These are phyloP conservation scores for Teratosphaeria nubilosa DNA, from an alignment of 2,329 filamentous ascomycete genomes.

Conservation along the genomic window DNA sequence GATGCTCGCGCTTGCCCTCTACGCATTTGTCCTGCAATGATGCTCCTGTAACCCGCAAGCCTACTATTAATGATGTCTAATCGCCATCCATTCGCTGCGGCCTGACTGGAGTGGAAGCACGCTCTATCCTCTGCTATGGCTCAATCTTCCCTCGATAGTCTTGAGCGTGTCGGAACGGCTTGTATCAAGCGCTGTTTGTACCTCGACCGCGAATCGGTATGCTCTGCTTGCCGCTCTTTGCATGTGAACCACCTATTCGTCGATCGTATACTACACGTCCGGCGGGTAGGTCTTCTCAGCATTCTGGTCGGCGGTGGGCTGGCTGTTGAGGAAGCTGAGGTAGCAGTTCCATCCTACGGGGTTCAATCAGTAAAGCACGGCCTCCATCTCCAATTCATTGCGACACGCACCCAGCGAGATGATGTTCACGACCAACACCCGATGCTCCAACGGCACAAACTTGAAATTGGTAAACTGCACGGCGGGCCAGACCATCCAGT, in stretches of 20 bases:
- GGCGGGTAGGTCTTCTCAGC: constrained; percentile 8
- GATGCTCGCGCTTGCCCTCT: background rate
- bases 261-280: constrained; percentile 9
- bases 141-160: background rate
- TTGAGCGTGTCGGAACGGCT: background rate
- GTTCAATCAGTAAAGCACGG: background rate
- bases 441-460: constrained; percentile 70
- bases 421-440: constrained; percentile 78
- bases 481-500: constrained; percentile 79
- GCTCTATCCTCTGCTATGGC: background rate
- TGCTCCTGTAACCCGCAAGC: background rate
- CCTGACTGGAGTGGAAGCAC: background rate
- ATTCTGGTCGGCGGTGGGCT: background rate
- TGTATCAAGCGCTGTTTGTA: background rate
- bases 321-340: constrained; percentile 46
- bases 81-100: background rate
- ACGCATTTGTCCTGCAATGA: background rate
- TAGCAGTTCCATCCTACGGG: constrained; percentile 48
- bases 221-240: background rate
- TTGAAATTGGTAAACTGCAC: constrained; percentile 85
- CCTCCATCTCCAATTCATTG: background rate
- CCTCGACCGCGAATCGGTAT: background rate
- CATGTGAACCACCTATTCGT: constrained; percentile 1
- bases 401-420: constrained; percentile 54
- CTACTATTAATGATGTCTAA: background rate